Evolutionary conservation across 768 basidiomycete genomes (phyloP).

Genomic region (Xanthoconium stramineum): DNA sequence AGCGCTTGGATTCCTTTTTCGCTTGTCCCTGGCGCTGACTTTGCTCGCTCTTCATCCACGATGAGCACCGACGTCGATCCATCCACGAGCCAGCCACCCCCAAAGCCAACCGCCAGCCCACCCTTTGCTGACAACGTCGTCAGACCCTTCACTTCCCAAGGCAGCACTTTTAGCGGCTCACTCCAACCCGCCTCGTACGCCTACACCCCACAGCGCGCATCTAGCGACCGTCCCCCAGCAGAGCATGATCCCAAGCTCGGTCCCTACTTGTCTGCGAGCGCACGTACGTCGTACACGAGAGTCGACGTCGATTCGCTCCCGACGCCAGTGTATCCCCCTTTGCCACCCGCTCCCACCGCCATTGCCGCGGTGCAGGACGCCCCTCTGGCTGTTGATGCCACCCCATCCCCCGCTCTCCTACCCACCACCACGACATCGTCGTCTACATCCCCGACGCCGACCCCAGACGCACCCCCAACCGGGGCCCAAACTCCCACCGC

Average conservation of each 20-base stretch:
- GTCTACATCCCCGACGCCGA: not conserved
- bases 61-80: not conserved
- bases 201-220: not conserved
- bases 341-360: slow-evolving; percentile 20
- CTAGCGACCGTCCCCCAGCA: slow-evolving; percentile 19
- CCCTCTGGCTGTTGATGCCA: not conserved
- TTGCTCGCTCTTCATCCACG: not conserved
- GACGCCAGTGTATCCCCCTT: slow-evolving; percentile 21
- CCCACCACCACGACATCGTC: not conserved
- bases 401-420: not conserved
- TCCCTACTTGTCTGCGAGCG: slow-evolving; percentile 39
- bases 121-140: slow-evolving; percentile 27
- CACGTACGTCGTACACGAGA: slow-evolving; percentile 53
- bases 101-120: slow-evolving; percentile 10
- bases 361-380: not conserved
- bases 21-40: not conserved
- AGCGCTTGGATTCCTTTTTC: not conserved
- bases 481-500: slow-evolving; percentile 1
- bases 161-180: slow-evolving; percentile 11
- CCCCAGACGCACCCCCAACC: not conserved
- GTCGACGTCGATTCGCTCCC: slow-evolving; percentile 39
- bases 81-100: not conserved
- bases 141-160: slow-evolving; percentile 30
- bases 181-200: slow-evolving; percentile 7
- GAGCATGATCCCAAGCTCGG: slow-evolving; percentile 11